Evolutionary conservation across 768 basidiomycete genomes (phyloP), one percentile per base, ranked within the genome.

Genomic region (Leccinum uliginosum): DNA sequence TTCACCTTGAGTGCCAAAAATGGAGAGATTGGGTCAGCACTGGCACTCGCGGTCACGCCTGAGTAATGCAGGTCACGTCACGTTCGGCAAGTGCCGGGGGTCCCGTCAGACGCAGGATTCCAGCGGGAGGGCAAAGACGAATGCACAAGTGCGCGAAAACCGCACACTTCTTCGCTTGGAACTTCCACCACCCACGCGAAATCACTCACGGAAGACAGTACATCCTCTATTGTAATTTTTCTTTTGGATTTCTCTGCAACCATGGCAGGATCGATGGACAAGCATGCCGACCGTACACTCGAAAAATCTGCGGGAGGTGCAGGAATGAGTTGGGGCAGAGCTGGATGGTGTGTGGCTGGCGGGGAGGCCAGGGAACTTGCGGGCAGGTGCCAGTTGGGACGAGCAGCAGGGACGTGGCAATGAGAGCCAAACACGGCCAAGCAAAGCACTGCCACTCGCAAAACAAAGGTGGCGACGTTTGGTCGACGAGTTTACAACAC

Each of bases 111-210:
- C 47, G 49, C 58, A 53, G 56, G 67, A 63, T 65, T 66, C 67
- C 60, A 59, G 61, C 53, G 45, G 57, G 53, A 53, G 60, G 48
- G 60, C 53, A 61, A 50, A 67, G 55, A 57, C 55, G 45, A 66
- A 57, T 48, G 57, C 61, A 67, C 29, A 56, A 54, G 45, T 50
- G 51, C 53, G 52, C 56, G 52, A 71, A 73, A 71, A 60, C 48
- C n/a, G 27, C 53, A 68, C 67, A 59, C 61, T 60, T 61, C 71
- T 71, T 71, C 51, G 59, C 71, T 57, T 53, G 71, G 69, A 73
- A 71, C 69, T 61, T 73, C 64, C 69, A 71, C 30, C 71, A 73
- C 50, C 60, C 19, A 47, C 55, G 32, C 60, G 38, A 57, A 63
- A 48, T 51, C 53, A 38, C 54, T 34, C 63, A 26, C 53, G 7